These are phyloP conservation scores for Penicillium antarcticum DNA, from an alignment of 495 filamentous ascomycete genomes.

Conservation along the genomic window DNA sequence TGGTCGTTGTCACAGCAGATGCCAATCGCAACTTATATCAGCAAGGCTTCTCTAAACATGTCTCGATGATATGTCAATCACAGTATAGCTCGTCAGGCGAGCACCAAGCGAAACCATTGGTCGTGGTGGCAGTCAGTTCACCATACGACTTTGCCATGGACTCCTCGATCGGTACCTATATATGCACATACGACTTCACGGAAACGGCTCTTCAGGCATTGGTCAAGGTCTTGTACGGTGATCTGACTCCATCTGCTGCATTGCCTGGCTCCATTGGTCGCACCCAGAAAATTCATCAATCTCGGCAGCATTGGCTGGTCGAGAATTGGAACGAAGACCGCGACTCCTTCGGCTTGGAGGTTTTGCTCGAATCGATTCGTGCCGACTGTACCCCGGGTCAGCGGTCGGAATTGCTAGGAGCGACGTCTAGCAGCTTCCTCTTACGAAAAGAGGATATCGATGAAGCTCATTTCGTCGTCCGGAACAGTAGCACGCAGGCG, in stretches of 20 bases:
- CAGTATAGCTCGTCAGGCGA: constrained; percentile 53
- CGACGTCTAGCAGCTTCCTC: constrained; percentile 73
- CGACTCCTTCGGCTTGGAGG: constrained; percentile 66
- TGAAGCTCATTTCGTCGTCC: constrained; percentile 84
- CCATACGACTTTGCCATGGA: constrained; percentile 97
- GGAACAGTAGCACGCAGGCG: constrained; percentile 83
- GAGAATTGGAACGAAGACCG: constrained; percentile 77
- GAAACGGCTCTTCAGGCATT: constrained; percentile 82
- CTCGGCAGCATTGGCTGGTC: constrained; percentile 84
- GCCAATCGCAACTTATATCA: constrained; percentile 89
- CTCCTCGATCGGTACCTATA: constrained; percentile 76
- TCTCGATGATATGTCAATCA: constrained; percentile 89
- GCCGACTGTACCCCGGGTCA: constrained; percentile 53
- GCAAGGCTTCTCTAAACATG: constrained; percentile 86
- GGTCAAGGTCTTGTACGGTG: constrained; percentile 77
- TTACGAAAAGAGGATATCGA: constrained; percentile 63
- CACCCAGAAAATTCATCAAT: constrained; percentile 76
- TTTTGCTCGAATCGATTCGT: constrained; percentile 61
- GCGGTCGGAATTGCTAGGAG: constrained; percentile 58
- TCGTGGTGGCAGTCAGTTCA: constrained; percentile 87
- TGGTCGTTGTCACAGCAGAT: constrained; percentile 86
- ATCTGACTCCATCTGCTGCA: constrained; percentile 65
- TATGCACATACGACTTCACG: constrained; percentile 93
- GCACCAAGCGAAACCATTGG: constrained; percentile 59
- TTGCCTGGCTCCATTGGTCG: constrained; percentile 80